Base-by-base conservation (phyloP, 257 asterid genomes). In the Ilex aquifolium region DNA sequence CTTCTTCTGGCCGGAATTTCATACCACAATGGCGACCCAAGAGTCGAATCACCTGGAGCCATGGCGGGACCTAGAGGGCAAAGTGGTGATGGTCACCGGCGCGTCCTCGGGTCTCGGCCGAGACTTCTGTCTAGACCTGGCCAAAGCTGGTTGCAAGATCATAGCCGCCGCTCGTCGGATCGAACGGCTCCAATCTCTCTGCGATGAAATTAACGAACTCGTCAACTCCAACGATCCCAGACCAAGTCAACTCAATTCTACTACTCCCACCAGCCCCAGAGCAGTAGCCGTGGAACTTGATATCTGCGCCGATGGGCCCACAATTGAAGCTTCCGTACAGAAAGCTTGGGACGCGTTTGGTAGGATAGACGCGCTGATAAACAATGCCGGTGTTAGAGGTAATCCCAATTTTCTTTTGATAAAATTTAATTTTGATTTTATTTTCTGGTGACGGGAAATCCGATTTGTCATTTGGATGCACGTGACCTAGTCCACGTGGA, bases 51-150 rank as follows among this genome's bases (percentile, higher is more conserved):
- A 21, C 27, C 27, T 21, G 27, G 27, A 21, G 27, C 27, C 27
- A 21, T 21, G 27, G 27, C 27, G 27, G 27, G 27, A 21, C 27
- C 27, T 21, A 21, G 27, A 21, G 1, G 27, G 27, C 27, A 21
- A 21, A 21, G 27, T 21, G 27, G 95, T 90, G 63, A 59, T 87
- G 82, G 83, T 90, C 31, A 90, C 97, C 56, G 95, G 95, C 50
- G 90, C 97, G 2, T 90, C 97, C 1, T 83, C 95, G 10, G 97
- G 97, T 4, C 71, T 89, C 10, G 97, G 97, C 31, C 79, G 88
- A 5, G 86, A 75, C 13, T 74, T 79, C 71, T 85, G 92, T 69
- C 62, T 87, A 21, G 88, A 90, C 62, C 67, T 90, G 12, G 85
- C 85, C 40, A 74, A 68, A 65, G 85, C 83, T 49, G 95, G 97